Percentiles rank a stretch among this genome's conserved stretches.
phyloP scores from a whole-genome alignment of 331 rosid genomes.

The Spiraea crenata region DNA sequence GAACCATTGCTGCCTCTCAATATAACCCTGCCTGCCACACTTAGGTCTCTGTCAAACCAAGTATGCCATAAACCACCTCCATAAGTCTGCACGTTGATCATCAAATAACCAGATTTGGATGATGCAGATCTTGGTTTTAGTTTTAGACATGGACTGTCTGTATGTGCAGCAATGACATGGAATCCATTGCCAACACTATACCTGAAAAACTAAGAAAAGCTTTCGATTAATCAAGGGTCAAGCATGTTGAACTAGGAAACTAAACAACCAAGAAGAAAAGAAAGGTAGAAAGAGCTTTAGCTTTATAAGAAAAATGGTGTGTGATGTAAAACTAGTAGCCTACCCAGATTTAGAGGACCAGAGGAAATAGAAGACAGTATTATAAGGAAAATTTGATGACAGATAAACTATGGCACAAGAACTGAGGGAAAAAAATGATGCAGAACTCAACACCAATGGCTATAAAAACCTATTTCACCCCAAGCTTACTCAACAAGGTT shows the following conservation, averaged over 20 bases:
- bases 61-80: slow-evolving; percentile 95
- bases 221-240: slow-evolving; percentile 21
- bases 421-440: neutral
- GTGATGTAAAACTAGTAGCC: neutral
- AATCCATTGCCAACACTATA: slow-evolving; percentile 71
- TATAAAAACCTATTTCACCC: neutral
- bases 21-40: slow-evolving; percentile 92
- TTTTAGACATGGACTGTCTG: slow-evolving; percentile 93
- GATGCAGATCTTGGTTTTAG: slow-evolving; percentile 84
- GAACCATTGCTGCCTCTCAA: slow-evolving; percentile 46
- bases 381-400: neutral
- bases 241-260: neutral
- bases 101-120: slow-evolving; percentile 57
- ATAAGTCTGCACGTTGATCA: slow-evolving; percentile 92
- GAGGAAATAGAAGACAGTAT: neutral
- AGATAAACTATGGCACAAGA: slow-evolving; percentile 5
- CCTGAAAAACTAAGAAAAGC: slow-evolving; percentile 46
- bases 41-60: slow-evolving; percentile 97
- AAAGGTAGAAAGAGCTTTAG: neutral
- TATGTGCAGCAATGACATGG: slow-evolving; percentile 93
- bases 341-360: neutral
- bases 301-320: neutral
- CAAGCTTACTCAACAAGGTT: neutral
- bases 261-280: neutral
- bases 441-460: neutral